Evolutionary conservation across 176 grass and related monocot species (phyloP), one percentile per base, ranked within the genome.

Genomic region (Areca catechu): DNA sequence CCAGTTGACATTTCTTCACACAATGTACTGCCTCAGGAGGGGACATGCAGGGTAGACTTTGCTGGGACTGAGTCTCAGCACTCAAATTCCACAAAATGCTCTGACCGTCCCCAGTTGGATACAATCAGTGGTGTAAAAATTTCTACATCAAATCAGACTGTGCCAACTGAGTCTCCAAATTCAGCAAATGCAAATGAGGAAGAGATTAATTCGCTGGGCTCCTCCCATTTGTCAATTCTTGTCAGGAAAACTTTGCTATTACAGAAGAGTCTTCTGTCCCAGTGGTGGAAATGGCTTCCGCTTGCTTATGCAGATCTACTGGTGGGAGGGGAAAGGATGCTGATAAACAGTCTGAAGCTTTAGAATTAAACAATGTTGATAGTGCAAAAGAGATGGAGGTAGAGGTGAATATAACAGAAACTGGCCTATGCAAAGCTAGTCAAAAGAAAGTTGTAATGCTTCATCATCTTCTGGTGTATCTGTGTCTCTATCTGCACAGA

Each of bases 81-180:
- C 22, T 16, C 64, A 60, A 74, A 73, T 57, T 19, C 24, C 5
- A 58, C 62, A 27, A 29, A 50, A 54, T 67, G 24, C 27, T 73
- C 20, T 0, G 50, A 23, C 48, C 56, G 22, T 53, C 49, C 57
- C 52, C 19, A 43, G 24, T 3, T 49, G 22, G 65, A 74, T 61
- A 51, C 60, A 29, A 76, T 55, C 20, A 67, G 34, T n/a, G 58
- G 70, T 69, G 55, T 61, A 28, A 73, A 53, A n/a, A 22, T 50
- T 66, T 48, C 63, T 50, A 55, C 56, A 53, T 57, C 50, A 60
- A 71, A 88, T 56, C 85, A 61, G 61, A 17, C 53, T 0, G 14
- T 48, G 21, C 7, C 15, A 23, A 7, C 43, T 20, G 61, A 53
- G 29, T 66, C 72, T 21, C 52, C 59, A 22, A 61, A 61, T 69